Conservation (phyloP, 495 filamentous ascomycete genomes). For the Staphylotrichum tortipilum region DNA sequence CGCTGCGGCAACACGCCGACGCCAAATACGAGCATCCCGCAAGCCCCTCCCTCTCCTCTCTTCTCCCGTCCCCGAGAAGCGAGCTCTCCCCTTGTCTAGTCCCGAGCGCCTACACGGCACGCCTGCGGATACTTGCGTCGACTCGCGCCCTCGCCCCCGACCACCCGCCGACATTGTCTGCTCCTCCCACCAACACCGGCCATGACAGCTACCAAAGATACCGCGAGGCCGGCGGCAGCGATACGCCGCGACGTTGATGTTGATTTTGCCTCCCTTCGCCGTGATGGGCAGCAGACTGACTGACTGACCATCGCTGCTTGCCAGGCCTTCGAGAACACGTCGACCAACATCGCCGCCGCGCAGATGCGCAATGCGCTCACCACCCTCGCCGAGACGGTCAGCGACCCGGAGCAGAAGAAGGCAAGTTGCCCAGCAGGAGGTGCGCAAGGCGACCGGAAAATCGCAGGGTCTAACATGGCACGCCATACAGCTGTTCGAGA, state of each 20-base stretch:
- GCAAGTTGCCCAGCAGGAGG: constrained; percentile 28
- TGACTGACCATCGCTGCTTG: constrained; percentile 8
- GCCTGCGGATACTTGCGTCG: no score
- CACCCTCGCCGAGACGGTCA: constrained; percentile 79
- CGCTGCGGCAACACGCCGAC: not conserved
- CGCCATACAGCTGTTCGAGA: constrained; percentile 64
- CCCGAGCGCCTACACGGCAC: no score
- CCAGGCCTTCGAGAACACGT: constrained; percentile 98
- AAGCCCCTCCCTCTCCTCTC: no score
- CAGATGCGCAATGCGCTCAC: constrained; percentile 99
- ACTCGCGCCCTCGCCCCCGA: no score
- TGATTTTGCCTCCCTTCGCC: not conserved
- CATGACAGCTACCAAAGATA: not conserved
- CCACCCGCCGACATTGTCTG: no score
- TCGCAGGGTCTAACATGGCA: constrained; percentile 15
- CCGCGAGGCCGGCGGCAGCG: not conserved
- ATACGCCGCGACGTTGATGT: not conserved
- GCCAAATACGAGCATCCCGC: no score
- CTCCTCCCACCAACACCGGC: no score
- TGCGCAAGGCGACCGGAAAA: no score
- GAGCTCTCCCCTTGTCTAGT: no score
- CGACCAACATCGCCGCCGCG: constrained; percentile 90
- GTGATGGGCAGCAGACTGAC: constrained; percentile 1
- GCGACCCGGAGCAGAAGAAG: constrained; percentile 76
- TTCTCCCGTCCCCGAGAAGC: no score